phyloP scores from a whole-genome alignment of 169 alveolate genomes.

The Neospora caninum region DNA sequence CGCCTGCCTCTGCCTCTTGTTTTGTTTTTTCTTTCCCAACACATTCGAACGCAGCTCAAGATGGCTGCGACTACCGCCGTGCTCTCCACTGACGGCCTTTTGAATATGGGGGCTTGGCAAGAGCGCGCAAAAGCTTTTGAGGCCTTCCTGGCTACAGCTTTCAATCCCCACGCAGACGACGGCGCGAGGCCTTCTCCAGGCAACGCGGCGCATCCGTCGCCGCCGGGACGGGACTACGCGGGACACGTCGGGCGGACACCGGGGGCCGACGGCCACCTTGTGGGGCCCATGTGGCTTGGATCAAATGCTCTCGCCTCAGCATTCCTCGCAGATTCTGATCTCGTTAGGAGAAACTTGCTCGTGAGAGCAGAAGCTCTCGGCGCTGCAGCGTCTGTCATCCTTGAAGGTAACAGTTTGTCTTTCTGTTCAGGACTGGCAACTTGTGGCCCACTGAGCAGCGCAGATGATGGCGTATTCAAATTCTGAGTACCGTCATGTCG shows the following conservation, averaged over 20 bases:
- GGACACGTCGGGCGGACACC: too few relatives aligned
- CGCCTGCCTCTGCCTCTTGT: slow-evolving; percentile 22
- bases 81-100: slow-evolving; percentile 29
- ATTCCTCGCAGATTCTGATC: too few relatives aligned
- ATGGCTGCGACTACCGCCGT: not conserved
- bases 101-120: slow-evolving; percentile 29
- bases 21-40: slow-evolving; percentile 9
- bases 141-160: not conserved
- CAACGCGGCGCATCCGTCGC: too few relatives aligned
- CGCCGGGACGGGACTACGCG: too few relatives aligned
- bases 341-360: not conserved
- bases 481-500: too few relatives aligned
- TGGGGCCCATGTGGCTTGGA: too few relatives aligned
- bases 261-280: too few relatives aligned
- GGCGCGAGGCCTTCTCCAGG: not conserved
- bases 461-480: too few relatives aligned
- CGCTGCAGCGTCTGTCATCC: not conserved
- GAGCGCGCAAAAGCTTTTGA: not conserved
- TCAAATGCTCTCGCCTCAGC: too few relatives aligned
- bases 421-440: not conserved
- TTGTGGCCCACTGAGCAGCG: not conserved
- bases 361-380: not conserved
- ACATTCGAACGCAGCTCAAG: slow-evolving; percentile 5
- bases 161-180: not conserved
- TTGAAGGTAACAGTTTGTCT: not conserved